Percentiles rank a stretch among this genome's conserved stretches.
These are phyloP conservation scores for Takashimella koratensis DNA, from an alignment of 1,284 basidiomycete species.

Conservation along the genomic window DNA sequence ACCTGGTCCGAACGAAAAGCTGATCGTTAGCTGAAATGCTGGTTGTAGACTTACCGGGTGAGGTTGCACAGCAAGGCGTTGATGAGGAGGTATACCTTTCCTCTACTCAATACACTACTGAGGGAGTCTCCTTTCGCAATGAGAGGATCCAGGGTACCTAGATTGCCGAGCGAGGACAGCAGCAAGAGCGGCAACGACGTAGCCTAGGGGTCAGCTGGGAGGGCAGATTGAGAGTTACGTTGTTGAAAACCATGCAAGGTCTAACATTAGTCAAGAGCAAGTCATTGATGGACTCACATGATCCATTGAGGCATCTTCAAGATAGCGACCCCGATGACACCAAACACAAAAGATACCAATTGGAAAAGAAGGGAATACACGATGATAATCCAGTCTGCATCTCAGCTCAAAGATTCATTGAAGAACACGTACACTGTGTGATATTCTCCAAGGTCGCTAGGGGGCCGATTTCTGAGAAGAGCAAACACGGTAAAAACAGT, in stretches of 20 bases:
- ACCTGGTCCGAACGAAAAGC: constrained; percentile 27
- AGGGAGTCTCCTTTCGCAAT: constrained; percentile 23
- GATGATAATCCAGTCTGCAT: constrained; percentile 39
- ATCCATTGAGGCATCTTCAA: constrained; percentile 39
- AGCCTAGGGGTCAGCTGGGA: constrained; percentile 7
- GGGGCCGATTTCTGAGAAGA: constrained; percentile 47
- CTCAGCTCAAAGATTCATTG: background rate
- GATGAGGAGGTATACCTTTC: constrained; percentile 41
- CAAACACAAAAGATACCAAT: constrained; percentile 32
- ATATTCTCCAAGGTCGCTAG: constrained; percentile 36
- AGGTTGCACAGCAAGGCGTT: constrained; percentile 39
- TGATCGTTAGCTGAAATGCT: background rate
- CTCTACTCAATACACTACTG: constrained; percentile 25
- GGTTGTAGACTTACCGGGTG: constrained; percentile 16
- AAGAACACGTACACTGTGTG: constrained; percentile 27
- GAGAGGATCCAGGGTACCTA: constrained; percentile 36
- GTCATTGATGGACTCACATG: constrained; percentile 17
- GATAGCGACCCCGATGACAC: constrained; percentile 20
- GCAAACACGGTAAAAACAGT: constrained; percentile 40
- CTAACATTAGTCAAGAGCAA: constrained; percentile 6
- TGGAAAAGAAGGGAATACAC: constrained; percentile 40
- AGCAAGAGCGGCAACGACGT: constrained; percentile 42
- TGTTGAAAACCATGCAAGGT: constrained; percentile 45
- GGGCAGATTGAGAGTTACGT: constrained; percentile 18
- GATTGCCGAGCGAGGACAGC: constrained; percentile 34